Evolutionary conservation across 2,329 filamentous ascomycete species (phyloP).

Genomic region (Chrysoporthe austroafricana): DNA sequence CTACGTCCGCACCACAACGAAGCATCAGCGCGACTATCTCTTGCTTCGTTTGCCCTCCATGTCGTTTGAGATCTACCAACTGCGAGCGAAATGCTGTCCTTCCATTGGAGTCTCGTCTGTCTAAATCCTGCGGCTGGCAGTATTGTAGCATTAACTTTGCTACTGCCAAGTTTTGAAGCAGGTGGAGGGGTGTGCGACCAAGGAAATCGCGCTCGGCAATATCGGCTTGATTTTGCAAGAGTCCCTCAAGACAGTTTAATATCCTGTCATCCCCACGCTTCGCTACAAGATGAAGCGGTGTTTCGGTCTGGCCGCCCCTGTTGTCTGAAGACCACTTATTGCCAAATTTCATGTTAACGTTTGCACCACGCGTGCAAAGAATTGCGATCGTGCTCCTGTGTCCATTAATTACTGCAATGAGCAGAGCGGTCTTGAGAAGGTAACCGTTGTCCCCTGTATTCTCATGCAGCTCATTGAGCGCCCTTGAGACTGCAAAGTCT

Average conservation of each 20-base stretch:
- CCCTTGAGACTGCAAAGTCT: neutral
- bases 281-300: neutral
- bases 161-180: neutral
- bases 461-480: neutral
- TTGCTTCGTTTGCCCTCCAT: neutral
- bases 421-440: neutral
- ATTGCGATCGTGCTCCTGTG: neutral
- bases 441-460: neutral
- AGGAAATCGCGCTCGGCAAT: neutral
- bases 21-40: constrained; percentile 1
- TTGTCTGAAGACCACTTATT: neutral
- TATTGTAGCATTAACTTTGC: neutral
- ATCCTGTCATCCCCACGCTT: neutral
- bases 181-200: neutral
- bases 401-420: neutral
- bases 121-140: neutral
- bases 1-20: neutral
- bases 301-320: neutral
- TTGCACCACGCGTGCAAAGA: neutral
- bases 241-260: neutral
- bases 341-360: constrained; percentile 2
- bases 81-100: neutral
- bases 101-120: neutral
- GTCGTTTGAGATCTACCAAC: neutral
- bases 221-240: neutral